Percentiles rank a stretch among this genome's conserved stretches.
Evolutionary conservation across 305 asterid species (phyloP).

Genomic region (Striga hermonthica): DNA sequence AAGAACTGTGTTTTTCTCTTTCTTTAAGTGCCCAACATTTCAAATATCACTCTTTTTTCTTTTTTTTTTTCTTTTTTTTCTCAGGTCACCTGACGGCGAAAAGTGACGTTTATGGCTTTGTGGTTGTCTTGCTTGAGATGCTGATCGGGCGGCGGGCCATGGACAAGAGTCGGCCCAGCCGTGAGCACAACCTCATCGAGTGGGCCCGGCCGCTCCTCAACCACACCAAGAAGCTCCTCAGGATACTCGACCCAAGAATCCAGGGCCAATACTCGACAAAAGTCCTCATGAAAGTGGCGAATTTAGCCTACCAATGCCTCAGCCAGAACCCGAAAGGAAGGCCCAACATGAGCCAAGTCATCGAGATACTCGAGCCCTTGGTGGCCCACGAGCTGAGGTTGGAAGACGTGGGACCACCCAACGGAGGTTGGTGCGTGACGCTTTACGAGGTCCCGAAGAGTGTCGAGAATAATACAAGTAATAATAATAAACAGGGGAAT

Average conservation of each 20-base stretch:
- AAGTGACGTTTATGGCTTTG: slow-evolving; percentile 87
- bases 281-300: slow-evolving; percentile 61
- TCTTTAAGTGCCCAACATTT: too few species aligned
- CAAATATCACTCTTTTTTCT: too few species aligned
- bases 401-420: slow-evolving; percentile 38
- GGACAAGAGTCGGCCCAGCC: slow-evolving; percentile 85
- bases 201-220: slow-evolving; percentile 84
- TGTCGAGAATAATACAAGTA: slow-evolving; percentile 13
- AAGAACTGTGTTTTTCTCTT: too few species aligned
- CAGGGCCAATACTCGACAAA: slow-evolving; percentile 70
- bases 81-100: slow-evolving; percentile 83
- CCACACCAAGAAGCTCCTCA: slow-evolving; percentile 61
- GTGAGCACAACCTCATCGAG: slow-evolving; percentile 88
- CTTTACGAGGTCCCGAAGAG: slow-evolving; percentile 57
- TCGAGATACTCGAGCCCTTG: slow-evolving; percentile 74
- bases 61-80: background rate
- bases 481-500: slow-evolving; percentile 28
- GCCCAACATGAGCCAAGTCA: slow-evolving; percentile 81
- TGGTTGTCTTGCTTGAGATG: slow-evolving; percentile 89
- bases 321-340: slow-evolving; percentile 90
- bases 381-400: slow-evolving; percentile 43
- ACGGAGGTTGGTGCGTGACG: slow-evolving; percentile 53
- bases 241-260: slow-evolving; percentile 73
- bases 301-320: slow-evolving; percentile 71
- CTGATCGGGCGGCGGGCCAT: slow-evolving; percentile 77